Base-by-base conservation (phyloP, 768 basidiomycete genomes). In the Sporobolomyces pararoseus region DNA sequence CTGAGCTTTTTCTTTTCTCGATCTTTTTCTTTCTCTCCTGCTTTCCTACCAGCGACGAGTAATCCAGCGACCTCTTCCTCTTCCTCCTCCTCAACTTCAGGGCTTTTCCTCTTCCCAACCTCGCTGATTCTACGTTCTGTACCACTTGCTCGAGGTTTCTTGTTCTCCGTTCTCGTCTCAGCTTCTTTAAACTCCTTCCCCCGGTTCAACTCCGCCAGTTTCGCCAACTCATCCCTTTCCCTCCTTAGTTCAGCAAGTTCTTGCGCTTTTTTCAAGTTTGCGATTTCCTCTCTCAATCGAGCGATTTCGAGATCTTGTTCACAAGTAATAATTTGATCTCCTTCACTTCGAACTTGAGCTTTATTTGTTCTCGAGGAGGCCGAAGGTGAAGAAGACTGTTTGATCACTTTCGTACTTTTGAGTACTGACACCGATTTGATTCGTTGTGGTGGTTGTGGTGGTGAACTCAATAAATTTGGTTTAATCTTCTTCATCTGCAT, bases 171-270 rank as follows among this genome's bases (percentile, higher is more conserved):
- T 47, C 16, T 10, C 46, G 7, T 47, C 46, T n/a, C 14, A 9
- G 16, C 14, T 9, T 21, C n/a, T 23, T 21, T 47, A 17, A 10
- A 42, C 39, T 17, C 10, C 46, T 16, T 7, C 46, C 7, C 7
- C 23, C 46, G 46, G 12, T 47, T 47, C 4, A 19, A 7, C 49
- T n/a, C 19, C 21, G 52, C 53, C 13, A 55, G 21, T 21, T 34
- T 55, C 29, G 55, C 55, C 19, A 57, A 14, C 17, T 57, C 55
- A 37, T 57, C 55, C 13, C 55, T 7, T 39, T 57, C 55, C 25
- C 37, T 16, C 7, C 55, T 16, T 25, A 59, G 19, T 35, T 59
- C 42, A 42, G 25, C 42, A 4, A 59, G 25, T 39, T 44, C 42
- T 39, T 27, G 12, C 27, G 29, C n/a, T 19, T 17, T 4, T 39